Base-by-base conservation (phyloP, 495 filamentous ascomycete genomes). In the Chaetomium tenue region DNA sequence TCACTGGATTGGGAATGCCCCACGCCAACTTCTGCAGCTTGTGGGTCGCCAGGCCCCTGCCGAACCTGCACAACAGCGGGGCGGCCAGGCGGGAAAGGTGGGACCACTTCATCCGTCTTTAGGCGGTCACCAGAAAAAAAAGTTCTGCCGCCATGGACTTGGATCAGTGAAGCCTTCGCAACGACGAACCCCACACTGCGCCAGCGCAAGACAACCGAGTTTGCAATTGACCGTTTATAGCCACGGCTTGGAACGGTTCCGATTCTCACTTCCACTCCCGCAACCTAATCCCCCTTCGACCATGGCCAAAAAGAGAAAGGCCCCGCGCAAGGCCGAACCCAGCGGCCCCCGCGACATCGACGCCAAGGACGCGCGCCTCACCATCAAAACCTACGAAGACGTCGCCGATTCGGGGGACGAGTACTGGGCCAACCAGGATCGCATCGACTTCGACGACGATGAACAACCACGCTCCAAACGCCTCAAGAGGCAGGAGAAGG, bases 331-430 rank as follows among this genome's bases (percentile, higher is more conserved):
- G 11, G 65, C 71, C 12, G 72, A 71, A 48, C 74, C 78, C 33
- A 70, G 66, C 26, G 78, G 76, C 5, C 75, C 83, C 11, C 79
- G 78, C 59, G 80, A 84, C 39, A 78, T 83, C 56, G 74, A 86
- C 70, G 66, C 78, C 30, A 78, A 79, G 16, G 82, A 84, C 50
- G 82, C 80, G 63, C 83, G 84, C 65, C 74, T 88, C 52, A 78
- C 85, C 23, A 82, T 91, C 68, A 81, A 80, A 58, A 84, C 87
- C n/a, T 93, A 88, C 78, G 85, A 90, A 73, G 88, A 93, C 71
- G 88, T 97, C 67, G 91, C 93, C 69, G 88, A 95, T 71, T 93
- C 91, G 2, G 91, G 95, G 70, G 94, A 98, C 77, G 92, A 94
- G 64, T 96, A 96, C 76, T 88, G 90, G 69, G 77, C 90, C 46